Base-by-base conservation (phyloP, 1,139 yeast genomes). In the Yamadazyma atmosphaerica region DNA sequence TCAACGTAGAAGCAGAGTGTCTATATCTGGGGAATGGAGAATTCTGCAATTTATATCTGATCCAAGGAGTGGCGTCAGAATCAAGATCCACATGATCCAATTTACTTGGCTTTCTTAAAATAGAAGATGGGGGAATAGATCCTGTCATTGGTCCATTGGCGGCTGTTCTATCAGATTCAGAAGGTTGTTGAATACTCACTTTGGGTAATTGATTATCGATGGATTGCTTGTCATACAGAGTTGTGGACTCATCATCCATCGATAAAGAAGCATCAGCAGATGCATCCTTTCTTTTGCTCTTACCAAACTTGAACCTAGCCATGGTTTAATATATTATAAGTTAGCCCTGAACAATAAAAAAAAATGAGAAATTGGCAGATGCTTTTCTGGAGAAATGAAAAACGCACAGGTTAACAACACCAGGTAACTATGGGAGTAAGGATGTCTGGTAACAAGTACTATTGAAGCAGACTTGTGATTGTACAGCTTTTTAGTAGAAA, bases 11-110 rank as follows among this genome's bases (percentile, higher is more conserved):
- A 1, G 96, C 92, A 0, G 95, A 88, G 60, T 92, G 98, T 52
- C 98, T 83, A 58, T 89, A 89, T 34, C 98, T 77, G 5, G 98
- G 98, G 55, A 92, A 89, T 1, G 98, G 98, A 3, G 94, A 83
- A 51, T 86, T 80, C 46, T 71, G 70, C 30, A 90, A 68, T 53
- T 79, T 80, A 50, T 77, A 76, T 52, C 87, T 75, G 35, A 75
- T 74, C 98, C 98, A 90, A 1, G 96, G 96, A 17, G 83, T 59
- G 44, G 58, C 42, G 5, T 46, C 53, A 11, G 35, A 39, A 28
- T 37, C 38, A 29, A 42, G n/a, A 12, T n/a, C 31, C 10, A 33
- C 21, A 13, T 11, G 12, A 6, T 15, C 21, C 21, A 12, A 16
- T 6, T 31, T 35, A 12, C 12, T 12, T 4, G 15, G 23, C 26